Evolutionary conservation across 176 grass and related monocot genomes (phyloP), one percentile per base, ranked within the genome.

Genomic region (Aegilops sharonensis): DNA sequence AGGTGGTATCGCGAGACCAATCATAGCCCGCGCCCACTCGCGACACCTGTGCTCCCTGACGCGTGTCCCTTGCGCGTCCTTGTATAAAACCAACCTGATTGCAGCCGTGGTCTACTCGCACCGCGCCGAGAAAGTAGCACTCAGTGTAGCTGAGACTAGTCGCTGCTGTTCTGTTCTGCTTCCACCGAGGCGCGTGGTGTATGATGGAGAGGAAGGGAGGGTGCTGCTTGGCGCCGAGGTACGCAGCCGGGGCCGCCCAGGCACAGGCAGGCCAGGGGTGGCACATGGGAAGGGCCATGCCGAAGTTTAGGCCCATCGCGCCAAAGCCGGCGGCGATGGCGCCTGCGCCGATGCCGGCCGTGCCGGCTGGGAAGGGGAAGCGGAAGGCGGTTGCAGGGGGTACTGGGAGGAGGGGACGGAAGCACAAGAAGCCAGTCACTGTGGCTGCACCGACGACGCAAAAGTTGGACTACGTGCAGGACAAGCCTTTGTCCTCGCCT

Each of bases 291-390:
- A 79, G 30, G 30, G 88, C 94, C 80, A 92, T 98, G 97, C 88
- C 92, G 11, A 89, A 92, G 88, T 98, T 86, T 54, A 83, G 97
- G 12, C 97, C 97, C 50, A 98, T 98, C 54, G 97, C 94, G 27
- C 97, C 97, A 18, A 95, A 95, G 82, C 94, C 94, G 8, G 84
- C 78, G 21, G 71, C 80, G 2, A 87, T 89, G 85, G 75, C 88
- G 45, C 75, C 80, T 1, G 82, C 43, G 6, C 67, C 56, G 56
- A 7, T 9, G 18, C 6, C 56, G 56, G 7, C 48, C 48, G 48
- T 52, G 48, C 14, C 48, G 14, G 52, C 52, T 56, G 14, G 52
- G 17, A 56, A 56, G 17, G 6, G 20, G 64, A 86, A 78, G 20
- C 82, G 83, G 34, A 83, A 81, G 70, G 80, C 67, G 8, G 83